Evolutionary conservation across 2,329 filamentous ascomycete species (phyloP).

Genomic region (Pseudogymnoascus sp.): DNA sequence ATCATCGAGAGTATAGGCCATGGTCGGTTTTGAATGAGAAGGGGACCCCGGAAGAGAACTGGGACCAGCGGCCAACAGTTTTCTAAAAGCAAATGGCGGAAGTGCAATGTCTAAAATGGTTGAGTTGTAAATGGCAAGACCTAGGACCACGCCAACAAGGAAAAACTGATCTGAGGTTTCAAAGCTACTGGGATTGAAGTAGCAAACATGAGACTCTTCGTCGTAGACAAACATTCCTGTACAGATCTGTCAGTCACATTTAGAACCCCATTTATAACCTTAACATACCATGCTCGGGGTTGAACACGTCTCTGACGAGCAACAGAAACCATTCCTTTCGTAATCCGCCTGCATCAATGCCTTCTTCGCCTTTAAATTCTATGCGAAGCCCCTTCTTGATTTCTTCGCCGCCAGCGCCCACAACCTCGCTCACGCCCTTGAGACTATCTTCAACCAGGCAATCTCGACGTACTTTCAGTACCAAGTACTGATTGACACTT

Average conservation of each 20-base stretch:
- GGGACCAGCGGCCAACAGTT: slow-evolving; percentile 73
- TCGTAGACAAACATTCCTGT: slow-evolving; percentile 87
- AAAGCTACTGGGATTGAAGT: slow-evolving; percentile 86
- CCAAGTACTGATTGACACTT: slow-evolving; percentile 68
- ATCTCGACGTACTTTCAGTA: slow-evolving; percentile 71
- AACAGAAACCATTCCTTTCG: slow-evolving; percentile 94
- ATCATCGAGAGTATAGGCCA: slow-evolving; percentile 73
- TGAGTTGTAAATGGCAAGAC: slow-evolving; percentile 89
- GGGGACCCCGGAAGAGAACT: slow-evolving; percentile 46
- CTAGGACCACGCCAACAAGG: slow-evolving; percentile 78
- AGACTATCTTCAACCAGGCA: slow-evolving; percentile 86
- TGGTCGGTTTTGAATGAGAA: slow-evolving; percentile 50
- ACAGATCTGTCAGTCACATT: slow-evolving; percentile 12
- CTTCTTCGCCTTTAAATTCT: slow-evolving; percentile 81
- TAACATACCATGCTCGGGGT: slow-evolving; percentile 72
- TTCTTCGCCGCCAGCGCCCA: slow-evolving; percentile 73
- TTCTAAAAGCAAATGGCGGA: slow-evolving; percentile 83
- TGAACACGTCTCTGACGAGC: slow-evolving; percentile 81
- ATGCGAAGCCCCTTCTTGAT: slow-evolving; percentile 87
- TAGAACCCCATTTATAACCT: not conserved
- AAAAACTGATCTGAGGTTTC: slow-evolving; percentile 91
- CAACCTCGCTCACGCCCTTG: slow-evolving; percentile 74
- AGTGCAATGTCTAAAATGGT: slow-evolving; percentile 85
- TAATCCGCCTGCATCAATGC: slow-evolving; percentile 80
- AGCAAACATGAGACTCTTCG: slow-evolving; percentile 82